Base-by-base conservation (phyloP, 179 eudicot species). In the Beta macrorhiza region DNA sequence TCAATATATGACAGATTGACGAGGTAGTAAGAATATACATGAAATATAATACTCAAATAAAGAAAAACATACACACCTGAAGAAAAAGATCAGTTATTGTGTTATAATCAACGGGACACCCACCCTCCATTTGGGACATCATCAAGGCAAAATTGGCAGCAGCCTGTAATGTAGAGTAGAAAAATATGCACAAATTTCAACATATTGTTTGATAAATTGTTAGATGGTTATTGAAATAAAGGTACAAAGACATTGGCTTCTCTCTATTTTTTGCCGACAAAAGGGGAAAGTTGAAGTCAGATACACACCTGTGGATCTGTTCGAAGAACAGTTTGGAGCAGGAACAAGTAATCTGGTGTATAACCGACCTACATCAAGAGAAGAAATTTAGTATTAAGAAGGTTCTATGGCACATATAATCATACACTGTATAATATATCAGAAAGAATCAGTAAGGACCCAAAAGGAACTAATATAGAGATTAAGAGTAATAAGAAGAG, bases 81-180 rank as follows among this genome's bases (percentile, higher is more conserved):
- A 95, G 97, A 85, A 95, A 95, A 82, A 95, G 97, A 88, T 95
- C 98, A 6, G 98, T 93, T 51, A 95, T 90, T 53, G 98, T 95
- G 86, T 95, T 95, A 87, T 90, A 95, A 85, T 95, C 99, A 82
- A 95, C 79, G 19, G 99, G 99, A 83, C 98, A 93, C 53, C 99
- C 99, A 67, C 99, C 99, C 80, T 93, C 99, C 99, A 95, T 95
- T 90, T 95, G 98, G 77, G 98, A 92, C 98, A 95, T 95, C 98
- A 95, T 95, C 73, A 95, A 82, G 32, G 99, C 95, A 85, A 95
- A 95, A 85, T 93, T 95, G 83, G 93, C 99, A 83, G 98, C 99
- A 83, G 98, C 99, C 98, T 95, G 93, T 76, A 69, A 84, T 44
- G 58, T 64, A 11, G 12, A 52, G 63, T n/a, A 47, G 58, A 42